Conservation (phyloP, 768 basidiomycete species). For the Trichaptum fuscoviolaceum region DNA sequence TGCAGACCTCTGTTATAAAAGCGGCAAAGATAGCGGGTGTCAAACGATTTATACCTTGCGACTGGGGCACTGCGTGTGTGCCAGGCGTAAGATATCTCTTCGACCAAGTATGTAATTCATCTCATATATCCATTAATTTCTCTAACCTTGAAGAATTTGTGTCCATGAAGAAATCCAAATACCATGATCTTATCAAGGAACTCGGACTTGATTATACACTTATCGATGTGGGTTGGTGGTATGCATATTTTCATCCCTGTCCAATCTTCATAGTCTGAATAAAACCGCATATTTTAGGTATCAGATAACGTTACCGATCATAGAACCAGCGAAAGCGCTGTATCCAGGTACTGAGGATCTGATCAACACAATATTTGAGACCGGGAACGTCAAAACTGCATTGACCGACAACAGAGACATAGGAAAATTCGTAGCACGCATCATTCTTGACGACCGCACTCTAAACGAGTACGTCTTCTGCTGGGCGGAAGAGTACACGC, state of each 20-base stretch:
- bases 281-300: background rate
- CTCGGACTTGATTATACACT: conserved; percentile 24
- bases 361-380: conserved; percentile 13
- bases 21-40: conserved; percentile 20
- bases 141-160: background rate
- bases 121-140: background rate
- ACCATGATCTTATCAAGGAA: conserved; percentile 21
- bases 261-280: background rate
- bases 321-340: background rate
- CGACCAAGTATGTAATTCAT: conserved; percentile 9
- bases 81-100: conserved; percentile 13
- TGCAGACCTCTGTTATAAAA: conserved; percentile 15
- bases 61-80: conserved; percentile 16
- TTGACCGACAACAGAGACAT: conserved; percentile 22
- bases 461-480: conserved; percentile 25
- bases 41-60: conserved; percentile 20
- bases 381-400: conserved; percentile 17
- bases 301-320: background rate
- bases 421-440: conserved; percentile 24
- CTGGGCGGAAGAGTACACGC: conserved; percentile 23
- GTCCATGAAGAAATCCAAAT: conserved; percentile 3
- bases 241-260: background rate
- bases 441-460: conserved; percentile 27
- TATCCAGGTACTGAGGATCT: background rate
- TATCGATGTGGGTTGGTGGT: conserved; percentile 29